phyloP scores from a whole-genome alignment of 129 eudicot genomes.

The Ambrosia artemisiifolia region DNA sequence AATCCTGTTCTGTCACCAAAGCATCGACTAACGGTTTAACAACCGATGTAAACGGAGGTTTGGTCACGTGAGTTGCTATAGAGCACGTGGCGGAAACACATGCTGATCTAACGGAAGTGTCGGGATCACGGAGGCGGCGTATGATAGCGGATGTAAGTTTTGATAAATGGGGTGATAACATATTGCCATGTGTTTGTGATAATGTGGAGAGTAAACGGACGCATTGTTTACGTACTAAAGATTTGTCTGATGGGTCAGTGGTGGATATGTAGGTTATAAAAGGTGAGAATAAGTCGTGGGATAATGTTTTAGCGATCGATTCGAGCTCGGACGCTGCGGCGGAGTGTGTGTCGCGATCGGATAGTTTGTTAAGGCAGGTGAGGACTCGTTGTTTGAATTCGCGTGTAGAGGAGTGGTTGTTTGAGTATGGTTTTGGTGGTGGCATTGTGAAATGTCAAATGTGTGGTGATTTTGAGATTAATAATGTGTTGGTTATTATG shows the following conservation, averaged over 20 bases:
- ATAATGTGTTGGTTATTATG: no score
- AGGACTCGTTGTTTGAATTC: slow-evolving; percentile 75
- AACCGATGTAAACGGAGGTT: slow-evolving; percentile 57
- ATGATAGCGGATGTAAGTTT: slow-evolving; percentile 61
- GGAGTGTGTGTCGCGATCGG: slow-evolving; percentile 87
- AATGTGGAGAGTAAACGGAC: slow-evolving; percentile 60
- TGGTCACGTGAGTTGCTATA: slow-evolving; percentile 48
- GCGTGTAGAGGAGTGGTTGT: slow-evolving; percentile 46
- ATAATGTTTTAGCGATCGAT: slow-evolving; percentile 54
- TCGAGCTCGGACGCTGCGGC: slow-evolving; percentile 78
- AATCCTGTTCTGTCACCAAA: slow-evolving; percentile 76
- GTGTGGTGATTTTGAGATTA: background rate
- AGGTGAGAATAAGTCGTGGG: slow-evolving; percentile 48
- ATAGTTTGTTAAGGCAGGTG: slow-evolving; percentile 74
- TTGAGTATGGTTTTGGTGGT: slow-evolving; percentile 33
- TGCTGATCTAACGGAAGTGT: slow-evolving; percentile 69
- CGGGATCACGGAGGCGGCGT: slow-evolving; percentile 80
- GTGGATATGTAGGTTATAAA: slow-evolving; percentile 67
- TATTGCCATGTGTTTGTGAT: slow-evolving; percentile 56
- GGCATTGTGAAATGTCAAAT: slow-evolving; percentile 33
- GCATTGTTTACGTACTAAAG: slow-evolving; percentile 68
- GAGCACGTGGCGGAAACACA: slow-evolving; percentile 57
- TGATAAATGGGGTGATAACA: slow-evolving; percentile 60
- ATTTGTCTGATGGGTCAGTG: slow-evolving; percentile 70
- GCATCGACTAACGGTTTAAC: slow-evolving; percentile 63